Base-by-base conservation (phyloP, 2,329 filamentous ascomycete genomes). In the Cercospora zeae-maydis region DNA sequence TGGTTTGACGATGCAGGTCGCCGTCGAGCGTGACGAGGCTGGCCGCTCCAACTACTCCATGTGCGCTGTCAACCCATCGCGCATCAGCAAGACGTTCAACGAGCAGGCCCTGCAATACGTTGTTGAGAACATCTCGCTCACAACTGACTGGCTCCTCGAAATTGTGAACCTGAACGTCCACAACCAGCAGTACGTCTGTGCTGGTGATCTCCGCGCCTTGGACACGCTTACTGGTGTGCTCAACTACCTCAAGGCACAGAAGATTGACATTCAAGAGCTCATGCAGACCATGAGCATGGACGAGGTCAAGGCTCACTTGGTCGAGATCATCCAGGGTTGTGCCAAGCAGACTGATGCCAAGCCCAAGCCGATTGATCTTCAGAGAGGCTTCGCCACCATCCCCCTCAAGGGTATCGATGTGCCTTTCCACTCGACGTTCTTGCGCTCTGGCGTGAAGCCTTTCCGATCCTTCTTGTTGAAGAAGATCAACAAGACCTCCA, bases 401-500 rank as follows among this genome's bases (percentile, higher is more conserved):
- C 95, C 96, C 47, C 89, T 99, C 68, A 91, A 90, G 75, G 96
- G 96, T 67, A 99, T 99, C 72, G 95, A 99, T 73, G 96, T 98
- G 75, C 95, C 95, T 49, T 99, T 99, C 91, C 95, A 99, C 84
- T 95, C 90, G 71, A 99, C 95, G 16, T 99, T 99, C 84, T 81
- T 99, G 80, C 91, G 96, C 61, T 96, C 92, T 39, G 96, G 95
- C 73, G 95, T 99, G 78, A 99, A 99, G 84, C 95, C 96, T 52
- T 99, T 99, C 92, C 87, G 95, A 70, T 93, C 89, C 49, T 99
- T 99, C 86, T 79, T 99, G 76, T 88, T 98, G 72, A 99, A 98
- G 90, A 99, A 99, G 86, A 98, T 99, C 82, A 92, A 98, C 85
- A 96, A 96, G 87, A 97, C 93, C 24, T 96, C 91, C 59, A 98